Conservation (phyloP, 495 filamentous ascomycete genomes). For the Tuber borchii region DNA sequence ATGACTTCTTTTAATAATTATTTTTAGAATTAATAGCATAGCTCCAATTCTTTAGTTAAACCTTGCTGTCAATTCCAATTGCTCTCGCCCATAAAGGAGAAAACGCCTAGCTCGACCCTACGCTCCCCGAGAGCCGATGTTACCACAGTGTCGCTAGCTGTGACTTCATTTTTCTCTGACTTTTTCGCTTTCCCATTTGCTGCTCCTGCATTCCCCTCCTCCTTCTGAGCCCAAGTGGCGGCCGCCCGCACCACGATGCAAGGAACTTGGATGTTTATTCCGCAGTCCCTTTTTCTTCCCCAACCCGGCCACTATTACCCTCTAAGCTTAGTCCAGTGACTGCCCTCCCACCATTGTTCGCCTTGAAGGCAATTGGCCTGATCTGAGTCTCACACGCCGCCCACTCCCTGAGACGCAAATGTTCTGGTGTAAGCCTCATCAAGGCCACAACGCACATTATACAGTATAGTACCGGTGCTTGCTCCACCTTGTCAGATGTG, state of each 20-base stretch:
- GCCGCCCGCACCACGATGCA: background rate
- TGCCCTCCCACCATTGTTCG: background rate
- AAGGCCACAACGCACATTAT: background rate
- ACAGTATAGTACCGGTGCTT: background rate
- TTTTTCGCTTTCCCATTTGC: background rate
- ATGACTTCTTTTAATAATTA: background rate
- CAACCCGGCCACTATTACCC: background rate
- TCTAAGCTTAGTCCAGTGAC: background rate
- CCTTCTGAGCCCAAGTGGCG: background rate
- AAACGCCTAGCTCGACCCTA: background rate
- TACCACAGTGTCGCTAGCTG: background rate
- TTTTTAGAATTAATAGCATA: background rate
- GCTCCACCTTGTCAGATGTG: constrained; percentile 11
- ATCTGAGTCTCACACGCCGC: background rate
- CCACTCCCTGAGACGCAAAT: background rate
- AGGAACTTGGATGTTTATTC: background rate
- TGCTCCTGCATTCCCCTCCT: background rate
- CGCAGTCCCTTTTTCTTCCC: background rate
- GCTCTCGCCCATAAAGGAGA: background rate
- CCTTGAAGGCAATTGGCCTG: background rate
- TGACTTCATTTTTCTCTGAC: background rate
- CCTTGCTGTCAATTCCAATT: background rate
- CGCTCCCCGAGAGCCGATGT: background rate
- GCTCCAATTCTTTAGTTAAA: background rate
- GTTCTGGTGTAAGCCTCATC: background rate